phyloP scores from a whole-genome alignment of 257 asterid genomes.

The Solanum sparsipilum region DNA sequence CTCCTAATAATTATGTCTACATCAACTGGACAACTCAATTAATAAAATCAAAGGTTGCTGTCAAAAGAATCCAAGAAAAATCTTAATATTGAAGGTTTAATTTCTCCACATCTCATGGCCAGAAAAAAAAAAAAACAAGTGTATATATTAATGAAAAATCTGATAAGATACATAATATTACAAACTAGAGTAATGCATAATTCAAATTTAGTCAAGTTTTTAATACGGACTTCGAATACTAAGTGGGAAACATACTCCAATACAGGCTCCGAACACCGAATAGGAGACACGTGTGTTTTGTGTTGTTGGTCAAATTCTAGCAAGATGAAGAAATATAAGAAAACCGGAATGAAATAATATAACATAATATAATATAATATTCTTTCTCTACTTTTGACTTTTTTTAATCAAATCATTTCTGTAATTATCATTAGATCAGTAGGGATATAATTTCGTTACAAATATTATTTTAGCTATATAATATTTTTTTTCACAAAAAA shows the following conservation, averaged over 20 bases:
- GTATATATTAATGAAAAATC: background rate
- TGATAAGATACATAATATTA: background rate
- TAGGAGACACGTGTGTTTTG: too few relatives aligned
- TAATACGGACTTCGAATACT: too few relatives aligned
- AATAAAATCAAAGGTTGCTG: background rate
- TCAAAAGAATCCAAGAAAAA: background rate
- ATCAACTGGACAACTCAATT: background rate
- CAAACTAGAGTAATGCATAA: too few relatives aligned
- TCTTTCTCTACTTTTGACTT: background rate
- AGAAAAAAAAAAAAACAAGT: too few relatives aligned
- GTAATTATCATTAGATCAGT: background rate
- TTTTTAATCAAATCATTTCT: too few relatives aligned
- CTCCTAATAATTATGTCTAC: background rate
- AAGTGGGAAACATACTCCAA: too few relatives aligned
- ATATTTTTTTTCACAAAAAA: background rate
- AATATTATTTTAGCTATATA: background rate
- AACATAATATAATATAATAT: background rate
- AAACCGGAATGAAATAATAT: background rate
- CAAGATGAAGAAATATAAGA: background rate
- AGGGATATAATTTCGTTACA: background rate
- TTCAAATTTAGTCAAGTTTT: too few relatives aligned
- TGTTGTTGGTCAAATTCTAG: background rate
- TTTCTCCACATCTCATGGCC: background rate
- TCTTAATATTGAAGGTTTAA: background rate
- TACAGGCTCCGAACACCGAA: fast-evolving